Evolutionary conservation across 2,329 filamentous ascomycete genomes (phyloP).

Genomic region (Sphaerulina musiva): DNA sequence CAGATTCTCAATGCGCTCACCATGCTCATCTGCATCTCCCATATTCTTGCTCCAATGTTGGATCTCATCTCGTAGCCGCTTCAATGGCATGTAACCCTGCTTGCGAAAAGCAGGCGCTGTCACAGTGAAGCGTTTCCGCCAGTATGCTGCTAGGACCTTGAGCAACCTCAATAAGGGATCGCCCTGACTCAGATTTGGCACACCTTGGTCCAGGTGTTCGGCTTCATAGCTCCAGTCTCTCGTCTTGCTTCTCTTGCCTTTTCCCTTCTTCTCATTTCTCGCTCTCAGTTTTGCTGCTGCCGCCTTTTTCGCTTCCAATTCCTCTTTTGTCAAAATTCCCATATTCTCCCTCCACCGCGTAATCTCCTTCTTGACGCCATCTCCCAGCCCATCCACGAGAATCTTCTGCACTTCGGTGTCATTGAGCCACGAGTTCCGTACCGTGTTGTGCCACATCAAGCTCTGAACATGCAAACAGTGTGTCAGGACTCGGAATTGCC

Average conservation of each 20-base stretch:
- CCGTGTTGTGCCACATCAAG: slow-evolving; percentile 80
- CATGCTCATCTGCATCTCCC: slow-evolving; percentile 59
- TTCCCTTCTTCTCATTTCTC: slow-evolving; percentile 37
- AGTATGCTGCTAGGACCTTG: slow-evolving; percentile 71
- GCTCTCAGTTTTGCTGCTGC: slow-evolving; percentile 33
- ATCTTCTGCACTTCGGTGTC: slow-evolving; percentile 69
- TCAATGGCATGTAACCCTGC: slow-evolving; percentile 75
- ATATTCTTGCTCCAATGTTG: slow-evolving; percentile 60
- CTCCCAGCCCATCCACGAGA: slow-evolving; percentile 65
- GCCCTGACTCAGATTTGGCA: slow-evolving; percentile 70
- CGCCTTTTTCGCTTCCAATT: slow-evolving; percentile 35
- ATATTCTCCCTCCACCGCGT: slow-evolving; percentile 66
- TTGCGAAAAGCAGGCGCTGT: slow-evolving; percentile 79
- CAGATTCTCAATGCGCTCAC: slow-evolving; percentile 64
- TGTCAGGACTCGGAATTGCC: slow-evolving; percentile 67
- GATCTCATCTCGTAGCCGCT: slow-evolving; percentile 65
- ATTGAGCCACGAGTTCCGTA: slow-evolving; percentile 78
- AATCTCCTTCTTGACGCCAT: slow-evolving; percentile 63
- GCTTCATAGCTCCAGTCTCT: slow-evolving; percentile 69
- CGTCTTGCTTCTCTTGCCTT: slow-evolving; percentile 41
- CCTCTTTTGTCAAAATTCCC: slow-evolving; percentile 45
- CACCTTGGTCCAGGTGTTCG: slow-evolving; percentile 60
- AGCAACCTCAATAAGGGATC: slow-evolving; percentile 75
- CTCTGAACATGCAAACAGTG: slow-evolving; percentile 86
- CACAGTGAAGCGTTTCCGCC: slow-evolving; percentile 76